Evolutionary conservation across 768 basidiomycete species (phyloP).

Genomic region (Tylopilus sp.): DNA sequence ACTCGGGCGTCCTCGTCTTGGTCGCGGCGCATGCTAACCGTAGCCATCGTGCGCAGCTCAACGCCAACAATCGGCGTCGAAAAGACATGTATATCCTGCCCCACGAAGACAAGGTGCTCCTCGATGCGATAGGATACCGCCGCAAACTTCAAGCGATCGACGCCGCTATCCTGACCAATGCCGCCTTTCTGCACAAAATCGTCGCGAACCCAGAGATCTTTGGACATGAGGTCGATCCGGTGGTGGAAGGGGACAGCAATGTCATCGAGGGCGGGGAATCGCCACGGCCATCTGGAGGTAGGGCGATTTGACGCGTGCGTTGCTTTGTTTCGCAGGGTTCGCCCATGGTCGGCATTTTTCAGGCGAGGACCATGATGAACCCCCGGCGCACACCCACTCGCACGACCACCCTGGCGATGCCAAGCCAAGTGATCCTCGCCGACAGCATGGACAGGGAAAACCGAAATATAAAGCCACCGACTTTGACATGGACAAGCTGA

Average conservation of each 20-base stretch:
- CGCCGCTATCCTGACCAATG: conserved; percentile 74
- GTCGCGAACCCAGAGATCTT: conserved; percentile 83
- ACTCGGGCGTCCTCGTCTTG: not conserved
- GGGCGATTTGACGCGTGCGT: conserved; percentile 20
- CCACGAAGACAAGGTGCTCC: conserved; percentile 61
- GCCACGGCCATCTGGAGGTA: conserved; percentile 6
- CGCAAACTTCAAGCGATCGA: conserved; percentile 79
- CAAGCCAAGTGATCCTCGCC: conserved; percentile 12
- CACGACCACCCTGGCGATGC: conserved; percentile 22
- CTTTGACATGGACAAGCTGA: conserved; percentile 84
- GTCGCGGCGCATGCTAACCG: too few species aligned
- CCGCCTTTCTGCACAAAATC: conserved; percentile 70
- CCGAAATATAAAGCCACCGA: conserved; percentile 52
- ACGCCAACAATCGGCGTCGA: conserved; percentile 62
- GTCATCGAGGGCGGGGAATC: conserved; percentile 1
- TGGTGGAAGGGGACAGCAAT: conserved; percentile 15
- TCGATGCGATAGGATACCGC: conserved; percentile 69
- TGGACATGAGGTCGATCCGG: conserved; percentile 45
- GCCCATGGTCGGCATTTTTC: not conserved
- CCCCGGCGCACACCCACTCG: conserved; percentile 37
- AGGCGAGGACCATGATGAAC: conserved; percentile 27
- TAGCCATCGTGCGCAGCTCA: conserved; percentile 36
- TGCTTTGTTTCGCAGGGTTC: conserved; percentile 5
- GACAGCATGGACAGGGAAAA: conserved; percentile 6
- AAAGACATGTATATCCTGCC: conserved; percentile 77